Conservation (phyloP, 164 flowering plant species). For the Sextonia rubra region DNA sequence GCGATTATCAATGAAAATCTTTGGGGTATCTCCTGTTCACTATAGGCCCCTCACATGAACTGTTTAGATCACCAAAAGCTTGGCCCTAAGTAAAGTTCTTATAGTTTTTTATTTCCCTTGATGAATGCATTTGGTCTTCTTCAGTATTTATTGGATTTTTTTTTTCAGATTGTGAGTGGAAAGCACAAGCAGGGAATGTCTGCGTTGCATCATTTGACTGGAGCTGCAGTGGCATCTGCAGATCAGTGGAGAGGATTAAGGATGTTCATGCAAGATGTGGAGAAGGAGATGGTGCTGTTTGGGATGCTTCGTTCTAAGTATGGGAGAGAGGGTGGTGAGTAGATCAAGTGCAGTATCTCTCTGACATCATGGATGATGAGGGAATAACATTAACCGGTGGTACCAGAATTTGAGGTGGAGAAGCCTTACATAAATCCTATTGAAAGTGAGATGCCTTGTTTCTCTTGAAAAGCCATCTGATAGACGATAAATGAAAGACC, state of each 20-base stretch:
- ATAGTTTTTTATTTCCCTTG: not conserved
- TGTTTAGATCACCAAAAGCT: not conserved
- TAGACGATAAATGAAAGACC: not conserved
- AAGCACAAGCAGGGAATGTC: constrained; percentile 75
- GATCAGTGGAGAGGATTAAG: constrained; percentile 73
- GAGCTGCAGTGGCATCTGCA: constrained; percentile 94
- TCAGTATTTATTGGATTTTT: not conserved
- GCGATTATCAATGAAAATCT: no score
- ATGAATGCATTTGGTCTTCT: not conserved
- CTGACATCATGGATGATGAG: not conserved
- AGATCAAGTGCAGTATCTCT: not conserved
- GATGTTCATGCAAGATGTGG: constrained; percentile 69
- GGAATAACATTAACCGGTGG: no score
- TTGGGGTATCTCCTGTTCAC: not conserved
- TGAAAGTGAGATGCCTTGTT: not conserved
- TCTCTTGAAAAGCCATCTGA: not conserved
- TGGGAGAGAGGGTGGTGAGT: not conserved
- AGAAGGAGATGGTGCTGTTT: constrained; percentile 73
- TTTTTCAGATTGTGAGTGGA: constrained; percentile 78
- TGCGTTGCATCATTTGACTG: constrained; percentile 87
- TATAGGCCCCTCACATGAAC: not conserved
- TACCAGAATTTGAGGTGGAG: no score
- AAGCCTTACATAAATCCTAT: not conserved
- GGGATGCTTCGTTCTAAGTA: constrained; percentile 48
- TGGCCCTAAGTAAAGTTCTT: not conserved